Base-by-base conservation (phyloP, 2,329 filamentous ascomycete genomes). In the Ascochyta pisi region DNA sequence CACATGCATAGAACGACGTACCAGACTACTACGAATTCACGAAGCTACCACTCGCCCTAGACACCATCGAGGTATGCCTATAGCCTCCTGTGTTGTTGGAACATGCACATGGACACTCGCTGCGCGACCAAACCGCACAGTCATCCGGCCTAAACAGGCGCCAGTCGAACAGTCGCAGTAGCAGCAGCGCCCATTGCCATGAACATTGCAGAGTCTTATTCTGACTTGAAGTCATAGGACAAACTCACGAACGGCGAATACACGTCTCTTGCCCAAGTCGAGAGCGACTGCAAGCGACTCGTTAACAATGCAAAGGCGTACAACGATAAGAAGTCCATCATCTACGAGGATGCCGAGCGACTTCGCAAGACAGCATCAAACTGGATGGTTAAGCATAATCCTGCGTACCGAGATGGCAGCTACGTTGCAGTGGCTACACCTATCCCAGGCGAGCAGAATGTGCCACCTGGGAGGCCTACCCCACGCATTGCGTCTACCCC, bases 251-350 rank as follows among this genome's bases (percentile, higher is more conserved):
- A 85, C 45, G 80, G 84, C 65, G 84, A 87, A 62, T 96, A 96
- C 71, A 73, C 83, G 13, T 89, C 79, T 47, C 81, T 96, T 44
- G 87, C 90, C 6, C 83, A 88, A 45, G 79, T 96, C 12, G 92
- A 96, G 75, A 88, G 89, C 69, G 93, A 93, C 72, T 85, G 94
- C 71, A 96, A 95, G 79, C 88, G 92, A 61, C 90, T 96, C 83
- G 89, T 96, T 51, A 84, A 86, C 62, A 96, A 96, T 70, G 91
- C 90, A 33, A 96, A 96, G 75, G 87, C 91, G 50, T 95, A 86
- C 77, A 94, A 94, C 69, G 83, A 88, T 57, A 89, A 89, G 64
- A 84, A 83, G 39, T 91, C 90, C 0, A 79, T 86, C 54, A 82
- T 89, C 34, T 94, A 89, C 70, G 89, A 92, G 39, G 92, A 96